Evolutionary conservation across 2,329 filamentous ascomycete genomes (phyloP).

Genomic region (Paramyrothecium roridum): DNA sequence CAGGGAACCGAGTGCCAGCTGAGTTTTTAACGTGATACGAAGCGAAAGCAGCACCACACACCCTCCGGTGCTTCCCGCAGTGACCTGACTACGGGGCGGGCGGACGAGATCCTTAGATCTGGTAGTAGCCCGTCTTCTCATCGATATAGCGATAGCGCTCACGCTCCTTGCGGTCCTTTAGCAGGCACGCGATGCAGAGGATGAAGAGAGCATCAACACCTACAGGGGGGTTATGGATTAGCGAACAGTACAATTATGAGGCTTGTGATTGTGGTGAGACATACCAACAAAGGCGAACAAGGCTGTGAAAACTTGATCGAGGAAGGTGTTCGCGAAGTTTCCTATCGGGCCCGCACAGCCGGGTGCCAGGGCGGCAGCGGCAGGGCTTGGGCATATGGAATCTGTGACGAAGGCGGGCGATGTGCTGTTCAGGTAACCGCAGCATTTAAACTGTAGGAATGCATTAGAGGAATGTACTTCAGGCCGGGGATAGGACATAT

Average conservation of each 20-base stretch:
- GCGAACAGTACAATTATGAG: neutral
- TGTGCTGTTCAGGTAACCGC: constrained; percentile 73
- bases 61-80: neutral
- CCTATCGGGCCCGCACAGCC: constrained; percentile 69
- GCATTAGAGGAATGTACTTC: neutral
- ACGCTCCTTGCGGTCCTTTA: constrained; percentile 78
- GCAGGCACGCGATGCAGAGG: constrained; percentile 68
- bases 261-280: constrained; percentile 15
- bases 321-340: constrained; percentile 65
- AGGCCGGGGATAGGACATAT: neutral
- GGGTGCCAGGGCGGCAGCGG: constrained; percentile 65
- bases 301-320: constrained; percentile 76
- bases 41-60: neutral
- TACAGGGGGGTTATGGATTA: constrained; percentile 16
- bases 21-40: neutral
- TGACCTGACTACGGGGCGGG: neutral
- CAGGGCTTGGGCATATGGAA: constrained; percentile 60
- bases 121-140: constrained; percentile 63
- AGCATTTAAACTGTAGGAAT: constrained; percentile 66
- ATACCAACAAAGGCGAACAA: constrained; percentile 74
- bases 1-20: neutral
- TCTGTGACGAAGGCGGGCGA: constrained; percentile 71
- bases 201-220: constrained; percentile 65
- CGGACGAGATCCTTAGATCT: constrained; percentile 35
- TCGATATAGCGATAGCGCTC: constrained; percentile 78